These are phyloP conservation scores for Trichosphaerium sp. DNA, from an alignment of 78 protist genomes.

Conservation along the genomic window DNA sequence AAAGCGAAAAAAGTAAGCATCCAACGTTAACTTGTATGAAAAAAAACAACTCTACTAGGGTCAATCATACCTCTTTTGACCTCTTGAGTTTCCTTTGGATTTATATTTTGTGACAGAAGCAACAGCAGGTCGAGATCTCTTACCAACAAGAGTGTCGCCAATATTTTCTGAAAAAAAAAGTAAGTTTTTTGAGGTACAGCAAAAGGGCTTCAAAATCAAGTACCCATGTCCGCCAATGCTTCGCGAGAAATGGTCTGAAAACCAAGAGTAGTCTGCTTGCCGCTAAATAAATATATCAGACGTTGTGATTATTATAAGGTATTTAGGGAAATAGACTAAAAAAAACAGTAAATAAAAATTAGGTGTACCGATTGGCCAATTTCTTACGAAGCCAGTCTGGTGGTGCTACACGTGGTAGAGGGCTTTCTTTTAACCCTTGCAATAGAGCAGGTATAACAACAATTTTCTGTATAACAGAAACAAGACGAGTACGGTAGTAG, in stretches of 20 bases:
- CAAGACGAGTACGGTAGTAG: conserved; percentile 49
- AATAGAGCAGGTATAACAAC: conserved; percentile 95
- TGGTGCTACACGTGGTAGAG: conserved; percentile 87
- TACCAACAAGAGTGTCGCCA: no score
- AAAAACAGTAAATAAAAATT: neutral
- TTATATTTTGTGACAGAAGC: neutral
- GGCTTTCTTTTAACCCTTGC: conserved; percentile 82
- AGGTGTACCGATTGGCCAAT: conserved; percentile 3
- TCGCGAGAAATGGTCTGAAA: neutral
- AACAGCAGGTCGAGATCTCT: neutral
- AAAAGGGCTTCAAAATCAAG: neutral
- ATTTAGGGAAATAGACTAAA: neutral
- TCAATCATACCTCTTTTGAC: neutral
- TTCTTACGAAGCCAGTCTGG: conserved; percentile 91
- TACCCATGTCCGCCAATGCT: neutral
- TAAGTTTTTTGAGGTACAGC: neutral
- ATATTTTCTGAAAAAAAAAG: no score
- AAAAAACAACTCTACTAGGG: neutral
- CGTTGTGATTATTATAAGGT: neutral
- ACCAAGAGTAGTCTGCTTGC: neutral
- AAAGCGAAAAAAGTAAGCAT: neutral
- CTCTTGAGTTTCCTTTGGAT: neutral
- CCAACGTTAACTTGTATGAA: neutral
- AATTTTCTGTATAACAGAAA: conserved; percentile 81
- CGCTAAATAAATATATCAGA: neutral